phyloP scores from a whole-genome alignment of 192 early-diverging fungal species.

The Spizellomyces punctatus region DNA sequence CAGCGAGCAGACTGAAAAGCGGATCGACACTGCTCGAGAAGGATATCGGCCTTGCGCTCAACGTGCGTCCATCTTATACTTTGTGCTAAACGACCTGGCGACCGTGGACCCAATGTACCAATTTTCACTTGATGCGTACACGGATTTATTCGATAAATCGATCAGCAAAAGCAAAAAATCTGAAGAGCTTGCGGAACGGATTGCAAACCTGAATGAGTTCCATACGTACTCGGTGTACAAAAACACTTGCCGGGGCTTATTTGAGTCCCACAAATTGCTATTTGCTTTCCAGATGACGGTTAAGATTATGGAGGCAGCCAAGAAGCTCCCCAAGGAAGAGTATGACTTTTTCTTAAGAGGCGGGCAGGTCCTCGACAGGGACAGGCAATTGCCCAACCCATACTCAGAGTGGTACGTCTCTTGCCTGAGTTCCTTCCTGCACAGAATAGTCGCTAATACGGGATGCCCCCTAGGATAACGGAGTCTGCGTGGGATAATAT shows the following conservation, averaged over 20 bases:
- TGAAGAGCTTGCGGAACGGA: constrained; percentile 56
- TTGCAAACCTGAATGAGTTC: constrained; percentile 59
- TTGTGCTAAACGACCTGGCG: constrained; percentile 61
- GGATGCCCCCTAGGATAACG: constrained; percentile 43
- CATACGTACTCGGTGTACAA: constrained; percentile 67
- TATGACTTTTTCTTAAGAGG: constrained; percentile 65
- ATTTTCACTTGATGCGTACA: constrained; percentile 63
- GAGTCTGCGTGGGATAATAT: constrained; percentile 65
- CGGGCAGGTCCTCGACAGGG: constrained; percentile 62
- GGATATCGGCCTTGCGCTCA: constrained; percentile 63
- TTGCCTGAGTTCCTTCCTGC: not conserved
- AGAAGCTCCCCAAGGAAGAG: constrained; percentile 59
- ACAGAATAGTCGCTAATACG: constrained; percentile 12
- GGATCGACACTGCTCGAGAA: constrained; percentile 62
- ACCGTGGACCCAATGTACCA: constrained; percentile 70
- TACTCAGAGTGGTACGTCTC: constrained; percentile 51
- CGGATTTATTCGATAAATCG: constrained; percentile 65
- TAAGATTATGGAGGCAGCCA: constrained; percentile 59
- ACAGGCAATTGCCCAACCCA: constrained; percentile 56
- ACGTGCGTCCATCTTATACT: constrained; percentile 63
- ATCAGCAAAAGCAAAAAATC: constrained; percentile 59
- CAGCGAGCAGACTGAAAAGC: constrained; percentile 66
- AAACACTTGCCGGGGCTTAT: constrained; percentile 63
- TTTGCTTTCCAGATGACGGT: constrained; percentile 68
- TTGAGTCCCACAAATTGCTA: constrained; percentile 62